Evolutionary conservation across 2,329 filamentous ascomycete species (phyloP).

Genomic region (Trichoderma citrinoviride): DNA sequence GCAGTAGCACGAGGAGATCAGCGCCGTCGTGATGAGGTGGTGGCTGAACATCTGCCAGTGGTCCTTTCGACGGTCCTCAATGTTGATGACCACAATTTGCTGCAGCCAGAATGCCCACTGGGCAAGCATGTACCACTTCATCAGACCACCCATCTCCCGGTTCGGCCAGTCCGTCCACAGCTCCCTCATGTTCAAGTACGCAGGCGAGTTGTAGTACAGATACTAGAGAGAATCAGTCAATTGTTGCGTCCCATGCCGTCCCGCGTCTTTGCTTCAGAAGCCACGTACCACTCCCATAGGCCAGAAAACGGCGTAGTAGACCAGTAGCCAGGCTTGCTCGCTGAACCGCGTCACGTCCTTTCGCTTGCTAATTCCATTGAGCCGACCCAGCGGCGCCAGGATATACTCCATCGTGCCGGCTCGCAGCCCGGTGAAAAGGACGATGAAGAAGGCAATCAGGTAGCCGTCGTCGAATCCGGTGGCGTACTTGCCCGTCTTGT

Average conservation of each 20-base stretch:
- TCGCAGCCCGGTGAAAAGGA: slow-evolving; percentile 83
- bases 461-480: slow-evolving; percentile 77
- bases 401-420: slow-evolving; percentile 85
- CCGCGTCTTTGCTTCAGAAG: neutral
- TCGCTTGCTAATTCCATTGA: slow-evolving; percentile 68
- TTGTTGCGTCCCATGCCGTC: neutral
- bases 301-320: slow-evolving; percentile 84
- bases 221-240: slow-evolving; percentile 53
- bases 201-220: slow-evolving; percentile 72
- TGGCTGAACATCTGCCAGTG: slow-evolving; percentile 95
- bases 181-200: slow-evolving; percentile 72
- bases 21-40: slow-evolving; percentile 81
- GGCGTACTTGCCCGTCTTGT: slow-evolving; percentile 65
- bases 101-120: slow-evolving; percentile 94
- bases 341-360: slow-evolving; percentile 83
- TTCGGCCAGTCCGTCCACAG: slow-evolving; percentile 85
- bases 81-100: slow-evolving; percentile 89
- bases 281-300: slow-evolving; percentile 72
- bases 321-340: slow-evolving; percentile 87
- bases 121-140: slow-evolving; percentile 86
- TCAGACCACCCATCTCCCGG: slow-evolving; percentile 67
- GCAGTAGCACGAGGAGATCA: slow-evolving; percentile 79
- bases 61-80: slow-evolving; percentile 92
- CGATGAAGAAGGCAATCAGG: slow-evolving; percentile 73
- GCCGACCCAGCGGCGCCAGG: slow-evolving; percentile 71